Evolutionary conservation across 2,329 filamentous ascomycete genomes (phyloP), one percentile per base, ranked within the genome.

Genomic region (Paramyrothecium sp.): DNA sequence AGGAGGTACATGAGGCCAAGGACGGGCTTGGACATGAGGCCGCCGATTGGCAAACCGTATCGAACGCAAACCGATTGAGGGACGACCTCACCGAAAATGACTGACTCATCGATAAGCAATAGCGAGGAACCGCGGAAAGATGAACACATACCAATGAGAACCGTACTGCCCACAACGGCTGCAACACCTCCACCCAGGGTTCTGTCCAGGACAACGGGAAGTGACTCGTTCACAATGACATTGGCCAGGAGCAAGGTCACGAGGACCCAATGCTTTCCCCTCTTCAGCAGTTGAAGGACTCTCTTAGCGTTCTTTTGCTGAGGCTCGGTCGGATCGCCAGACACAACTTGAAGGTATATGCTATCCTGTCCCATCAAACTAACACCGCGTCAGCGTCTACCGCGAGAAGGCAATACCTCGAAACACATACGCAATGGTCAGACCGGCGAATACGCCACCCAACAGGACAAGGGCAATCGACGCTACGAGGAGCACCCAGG

Each of bases 81-180:
- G 23, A 96, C 90, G 61, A 99, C 87, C 79, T 99, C 95, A 66
- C 95, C 95, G 72, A 99, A 99, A 66, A 99, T 97, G 71, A 99
- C 95, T 97, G 67, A 46, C 7, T 16, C 11, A 30, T 44, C 16
- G 54, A 53, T 64, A 60, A 63, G 61, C 19, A 23, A 3, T n/a
- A 3, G 19, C 19, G 4, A 12, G 22, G 23, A 16, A 26, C 33
- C 20, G 20, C 22, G 17, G 10, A 46, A 22, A 44, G 38, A 7
- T 44, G 7, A 19, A 16, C 13, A 69, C 84, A 64, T 85, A 96
- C 92, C 93, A 74, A 99, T 98, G 61, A 98, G 78, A 16, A 96
- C 85, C 1, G 95, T 99, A 78, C 92, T 96, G 67, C 93, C 92
- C 54, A 98, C 82, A 21, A 98, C 92, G 60, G 95, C 95, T 60